Percentiles rank a stretch among this genome's conserved stretches.
Evolutionary conservation across 2,329 filamentous ascomycete genomes (phyloP).

Genomic region (Ophiostoma ips): DNA sequence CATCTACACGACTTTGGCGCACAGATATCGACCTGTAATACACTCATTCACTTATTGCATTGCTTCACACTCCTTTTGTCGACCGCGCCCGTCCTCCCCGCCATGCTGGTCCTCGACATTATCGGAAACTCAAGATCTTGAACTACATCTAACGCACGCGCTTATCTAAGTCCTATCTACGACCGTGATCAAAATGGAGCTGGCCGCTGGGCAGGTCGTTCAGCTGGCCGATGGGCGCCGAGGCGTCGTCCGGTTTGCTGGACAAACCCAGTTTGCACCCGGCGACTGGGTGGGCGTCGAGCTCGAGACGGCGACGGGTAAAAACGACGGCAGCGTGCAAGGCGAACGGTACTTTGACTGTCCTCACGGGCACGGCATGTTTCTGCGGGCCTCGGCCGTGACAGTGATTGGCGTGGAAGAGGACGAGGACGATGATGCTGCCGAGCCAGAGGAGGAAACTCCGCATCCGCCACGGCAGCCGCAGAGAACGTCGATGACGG

Average conservation of each 20-base stretch:
- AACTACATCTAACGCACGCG: neutral
- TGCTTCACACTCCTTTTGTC: neutral
- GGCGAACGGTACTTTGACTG: constrained; percentile 85
- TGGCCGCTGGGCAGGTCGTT: constrained; percentile 58
- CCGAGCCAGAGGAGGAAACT: constrained; percentile 21
- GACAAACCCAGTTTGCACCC: constrained; percentile 62
- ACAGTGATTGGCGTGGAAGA: constrained; percentile 34
- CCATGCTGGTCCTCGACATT: neutral
- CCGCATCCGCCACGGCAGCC: constrained; percentile 21
- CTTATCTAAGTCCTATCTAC: neutral
- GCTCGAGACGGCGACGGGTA: constrained; percentile 66
- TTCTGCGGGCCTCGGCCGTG: constrained; percentile 62
- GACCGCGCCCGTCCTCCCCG: neutral
- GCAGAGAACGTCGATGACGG: neutral
- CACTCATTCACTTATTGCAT: neutral
- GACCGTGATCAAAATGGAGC: constrained; percentile 27
- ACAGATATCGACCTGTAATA: too few relatives aligned
- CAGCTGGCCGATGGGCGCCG: constrained; percentile 65
- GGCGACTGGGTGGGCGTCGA: constrained; percentile 88
- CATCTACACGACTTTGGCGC: neutral
- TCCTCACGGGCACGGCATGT: constrained; percentile 63
- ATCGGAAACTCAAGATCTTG: neutral
- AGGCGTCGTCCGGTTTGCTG: constrained; percentile 69
- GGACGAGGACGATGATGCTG: constrained; percentile 10
- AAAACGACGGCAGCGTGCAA: constrained; percentile 87